Evolutionary conservation across 2,329 filamentous ascomycete species (phyloP), one percentile per base, ranked within the genome.

Genomic region (Neurospora sp.): DNA sequence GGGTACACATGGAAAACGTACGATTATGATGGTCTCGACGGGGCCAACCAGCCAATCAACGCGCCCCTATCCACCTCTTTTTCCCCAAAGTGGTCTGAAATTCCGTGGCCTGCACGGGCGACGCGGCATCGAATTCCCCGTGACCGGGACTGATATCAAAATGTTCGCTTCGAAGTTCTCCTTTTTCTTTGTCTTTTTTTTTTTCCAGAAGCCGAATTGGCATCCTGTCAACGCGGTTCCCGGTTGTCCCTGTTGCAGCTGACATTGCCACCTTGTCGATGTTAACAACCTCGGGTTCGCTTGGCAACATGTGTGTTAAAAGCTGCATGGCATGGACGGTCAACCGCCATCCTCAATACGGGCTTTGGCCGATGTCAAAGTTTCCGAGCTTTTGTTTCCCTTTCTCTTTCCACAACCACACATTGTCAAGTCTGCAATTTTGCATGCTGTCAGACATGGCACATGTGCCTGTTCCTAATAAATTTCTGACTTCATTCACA

Each of bases 1-100:
- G 72, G 71, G 71, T 40, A 70, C 74, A 74, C 72, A 74, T 71
- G 73, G 74, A 78, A 77, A 78, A 78, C 75, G 74, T 78, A 78
- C 75, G 77, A 78, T 78, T 73, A 37, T 72, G 68, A 72, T 70
- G 72, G 73, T 69, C 46, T 69, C 52, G 67, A 72, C 69, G 73
- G 72, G 70, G 73, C 66, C 41, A 67, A 67, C 71, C 68, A 43
- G 38, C 77, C 75, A 78, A 78, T 77, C 70, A 74, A 65, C 19
- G 15, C n/a, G 65, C 11, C 11, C 39, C 37, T 69, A 33, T 66
- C 72, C 72, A 69, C 71, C 65, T 52, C 71, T 72, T 74, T 72
- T 74, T 19, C 70, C 69, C 70, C 62, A 62, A 70, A 57, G 41
- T 37, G 70, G 72, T 65, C 66, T 70, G 70, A 72, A 52, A 57